Percentiles rank a stretch among this genome's conserved stretches.
phyloP scores from a whole-genome alignment of 169 alveolate genomes.

The Babesia microti region DNA sequence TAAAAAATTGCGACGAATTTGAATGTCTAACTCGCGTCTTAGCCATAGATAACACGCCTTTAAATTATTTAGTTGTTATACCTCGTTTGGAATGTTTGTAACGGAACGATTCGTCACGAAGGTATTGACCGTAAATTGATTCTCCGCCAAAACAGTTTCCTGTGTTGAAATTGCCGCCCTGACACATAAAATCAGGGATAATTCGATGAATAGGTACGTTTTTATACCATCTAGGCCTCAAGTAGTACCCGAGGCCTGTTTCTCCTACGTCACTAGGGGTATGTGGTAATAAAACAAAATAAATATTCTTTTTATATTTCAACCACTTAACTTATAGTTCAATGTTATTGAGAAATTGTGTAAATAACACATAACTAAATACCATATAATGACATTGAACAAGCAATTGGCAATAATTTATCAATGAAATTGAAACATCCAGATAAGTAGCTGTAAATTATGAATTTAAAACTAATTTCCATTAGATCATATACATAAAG shows the following conservation, averaged over 20 bases:
- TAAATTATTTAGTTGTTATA: neutral
- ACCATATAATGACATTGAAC: neutral
- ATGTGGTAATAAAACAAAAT: slow-evolving; percentile 3
- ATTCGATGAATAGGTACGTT: slow-evolving; percentile 62
- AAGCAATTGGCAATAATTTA: neutral
- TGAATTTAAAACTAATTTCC: neutral
- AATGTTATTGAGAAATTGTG: too few species aligned
- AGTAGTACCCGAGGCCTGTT: slow-evolving; percentile 67
- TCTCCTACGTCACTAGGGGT: slow-evolving; percentile 45
- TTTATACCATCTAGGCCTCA: slow-evolving; percentile 73
- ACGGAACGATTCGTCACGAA: slow-evolving; percentile 62
- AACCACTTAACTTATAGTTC: too few species aligned
- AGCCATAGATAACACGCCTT: slow-evolving; percentile 72
- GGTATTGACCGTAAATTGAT: slow-evolving; percentile 70
- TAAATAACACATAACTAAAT: too few species aligned
- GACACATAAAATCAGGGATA: slow-evolving; percentile 69
- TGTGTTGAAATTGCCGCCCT: slow-evolving; percentile 75
- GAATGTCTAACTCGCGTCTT: slow-evolving; percentile 66
- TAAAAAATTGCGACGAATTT: slow-evolving; percentile 81
- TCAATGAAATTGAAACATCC: neutral
- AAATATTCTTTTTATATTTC: too few species aligned
- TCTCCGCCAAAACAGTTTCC: slow-evolving; percentile 77
- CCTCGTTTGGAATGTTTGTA: slow-evolving; percentile 68
- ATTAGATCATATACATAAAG: neutral
- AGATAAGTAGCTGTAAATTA: neutral